Evolutionary conservation across 257 asterid genomes (phyloP).

Genomic region (Dorcoceras hygrometricum): DNA sequence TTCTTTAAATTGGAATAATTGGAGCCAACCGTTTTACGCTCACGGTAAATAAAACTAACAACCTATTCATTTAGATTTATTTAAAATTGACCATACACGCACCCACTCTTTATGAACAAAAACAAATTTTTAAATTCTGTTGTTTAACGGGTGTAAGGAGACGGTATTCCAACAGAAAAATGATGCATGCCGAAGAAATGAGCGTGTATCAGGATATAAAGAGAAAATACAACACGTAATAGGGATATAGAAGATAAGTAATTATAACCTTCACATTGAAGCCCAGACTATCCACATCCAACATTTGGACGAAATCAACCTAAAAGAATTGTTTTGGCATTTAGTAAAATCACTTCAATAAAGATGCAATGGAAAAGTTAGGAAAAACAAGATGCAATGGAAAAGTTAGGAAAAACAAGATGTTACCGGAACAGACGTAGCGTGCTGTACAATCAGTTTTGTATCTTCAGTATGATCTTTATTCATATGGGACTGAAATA

Average conservation of each 20-base stretch:
- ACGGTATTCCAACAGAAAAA: no score
- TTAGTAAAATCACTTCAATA: neutral
- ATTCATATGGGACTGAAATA: constrained; percentile 90
- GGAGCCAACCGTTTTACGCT: no score
- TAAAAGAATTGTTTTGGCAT: constrained; percentile 29
- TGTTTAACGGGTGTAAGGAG: no score
- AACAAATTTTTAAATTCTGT: no score
- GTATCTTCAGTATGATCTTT: constrained; percentile 90
- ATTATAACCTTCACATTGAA: constrained; percentile 76
- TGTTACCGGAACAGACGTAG: constrained; percentile 78
- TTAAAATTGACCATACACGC: no score
- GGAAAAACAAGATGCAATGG: constrained; percentile 12
- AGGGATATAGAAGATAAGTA: constrained; percentile 18
- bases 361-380: constrained; percentile 1
- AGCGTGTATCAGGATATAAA: constrained; percentile 1
- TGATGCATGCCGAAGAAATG: neutral
- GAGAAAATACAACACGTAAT: constrained; percentile 2
- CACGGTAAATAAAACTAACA: no score
- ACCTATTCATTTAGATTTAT: no score
- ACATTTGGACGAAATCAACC: constrained; percentile 81
- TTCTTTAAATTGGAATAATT: no score
- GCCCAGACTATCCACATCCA: constrained; percentile 91
- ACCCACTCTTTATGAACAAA: no score
- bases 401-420: constrained; percentile 4
- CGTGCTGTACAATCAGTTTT: constrained; percentile 75